These are phyloP conservation scores for Chlorella sp. DNA, from an alignment of 139 green algal genomes.

Conservation along the genomic window DNA sequence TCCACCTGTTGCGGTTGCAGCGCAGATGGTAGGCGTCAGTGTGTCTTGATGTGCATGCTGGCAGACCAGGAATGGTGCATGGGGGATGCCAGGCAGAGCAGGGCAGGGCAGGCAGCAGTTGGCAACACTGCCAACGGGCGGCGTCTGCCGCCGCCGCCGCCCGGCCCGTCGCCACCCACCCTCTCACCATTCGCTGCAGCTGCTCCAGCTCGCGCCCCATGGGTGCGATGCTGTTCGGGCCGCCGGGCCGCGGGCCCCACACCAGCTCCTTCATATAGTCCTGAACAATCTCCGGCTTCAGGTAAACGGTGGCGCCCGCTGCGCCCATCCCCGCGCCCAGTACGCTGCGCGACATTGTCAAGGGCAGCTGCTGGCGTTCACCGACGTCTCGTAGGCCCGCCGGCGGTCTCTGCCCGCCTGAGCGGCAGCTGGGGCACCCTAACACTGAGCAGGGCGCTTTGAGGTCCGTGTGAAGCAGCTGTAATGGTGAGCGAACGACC, in stretches of 20 bases:
- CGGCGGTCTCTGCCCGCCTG: not conserved
- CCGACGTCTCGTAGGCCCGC: not conserved
- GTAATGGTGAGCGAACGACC: not conserved
- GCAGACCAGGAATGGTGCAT: not conserved
- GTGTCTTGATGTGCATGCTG: not conserved
- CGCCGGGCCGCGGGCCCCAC: not conserved
- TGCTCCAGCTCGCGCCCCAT: conserved; percentile 26
- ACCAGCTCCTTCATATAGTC: conserved; percentile 7
- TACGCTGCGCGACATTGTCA: conserved; percentile 8
- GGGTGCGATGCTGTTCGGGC: not conserved
- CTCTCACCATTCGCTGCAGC: conserved; percentile 25
- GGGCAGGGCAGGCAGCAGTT: not conserved
- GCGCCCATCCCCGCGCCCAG: conserved; percentile 37
- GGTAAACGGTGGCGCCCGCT: conserved; percentile 32
- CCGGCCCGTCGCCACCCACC: not conserved
- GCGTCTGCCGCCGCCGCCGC: not conserved
- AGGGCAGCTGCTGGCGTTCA: not conserved
- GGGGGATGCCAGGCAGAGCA: not conserved
- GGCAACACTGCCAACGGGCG: not conserved
- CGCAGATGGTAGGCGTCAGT: not conserved
- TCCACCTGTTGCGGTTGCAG: conserved; percentile 17
- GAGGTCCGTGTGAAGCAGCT: too few relatives aligned
- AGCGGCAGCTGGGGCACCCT: not conserved
- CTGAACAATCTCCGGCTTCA: conserved; percentile 34
- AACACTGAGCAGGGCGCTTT: not conserved